A percentile compares a stretch with the other conserved stretches of the same genome.
phyloP scores from a whole-genome alignment of 2,329 filamentous ascomycete species.

The Mollisia scopiformis region DNA sequence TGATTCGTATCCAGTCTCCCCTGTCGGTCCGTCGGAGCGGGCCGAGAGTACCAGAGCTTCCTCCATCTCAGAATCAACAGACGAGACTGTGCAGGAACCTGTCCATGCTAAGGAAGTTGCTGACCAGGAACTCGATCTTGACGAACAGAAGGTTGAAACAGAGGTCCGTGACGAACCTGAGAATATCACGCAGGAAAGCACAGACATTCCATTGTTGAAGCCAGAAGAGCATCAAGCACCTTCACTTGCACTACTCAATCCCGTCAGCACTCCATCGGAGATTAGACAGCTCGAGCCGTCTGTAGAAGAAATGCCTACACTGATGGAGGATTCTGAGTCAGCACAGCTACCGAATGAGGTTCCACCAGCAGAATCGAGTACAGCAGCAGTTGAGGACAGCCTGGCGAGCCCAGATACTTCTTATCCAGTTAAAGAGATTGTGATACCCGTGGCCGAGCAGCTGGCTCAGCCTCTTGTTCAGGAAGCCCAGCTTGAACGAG shows the following conservation, averaged over 20 bases:
- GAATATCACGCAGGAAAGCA: not conserved
- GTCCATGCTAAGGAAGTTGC: slow-evolving; percentile 11
- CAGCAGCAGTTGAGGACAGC: not conserved
- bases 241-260: not conserved
- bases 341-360: not conserved
- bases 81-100: slow-evolving; percentile 54
- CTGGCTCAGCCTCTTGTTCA: not conserved
- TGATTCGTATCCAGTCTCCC: slow-evolving; percentile 62
- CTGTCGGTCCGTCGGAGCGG: slow-evolving; percentile 56
- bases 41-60: slow-evolving; percentile 65
- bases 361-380: not conserved
- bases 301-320: not conserved
- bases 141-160: not conserved
- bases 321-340: not conserved
- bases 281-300: not conserved
- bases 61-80: slow-evolving; percentile 64
- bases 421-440: not conserved
- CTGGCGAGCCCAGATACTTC: not conserved
- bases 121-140: slow-evolving; percentile 1
- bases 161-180: slow-evolving; percentile 1
- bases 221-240: not conserved
- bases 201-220: not conserved
- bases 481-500: not conserved
- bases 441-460: not conserved
- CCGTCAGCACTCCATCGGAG: not conserved